Evolutionary conservation across 768 basidiomycete genomes (phyloP), one percentile per base, ranked within the genome.

Genomic region (Cystoderma amianthinum): DNA sequence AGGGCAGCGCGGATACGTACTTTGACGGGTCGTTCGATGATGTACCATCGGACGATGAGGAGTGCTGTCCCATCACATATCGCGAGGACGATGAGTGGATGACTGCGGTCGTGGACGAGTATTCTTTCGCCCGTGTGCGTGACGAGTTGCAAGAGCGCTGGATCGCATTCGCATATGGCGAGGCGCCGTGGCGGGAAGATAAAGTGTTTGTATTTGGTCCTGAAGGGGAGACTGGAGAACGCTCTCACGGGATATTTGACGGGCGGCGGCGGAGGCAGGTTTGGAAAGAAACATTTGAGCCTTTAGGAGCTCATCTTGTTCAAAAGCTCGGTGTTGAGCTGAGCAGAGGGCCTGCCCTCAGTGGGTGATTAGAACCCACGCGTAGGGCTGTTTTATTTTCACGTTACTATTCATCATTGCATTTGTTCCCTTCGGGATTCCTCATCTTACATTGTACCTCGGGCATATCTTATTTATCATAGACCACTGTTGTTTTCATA

Each of bases 121-220:
- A 73, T 67, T 65, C 77, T 24, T 89, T 85, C 45, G 56, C 60
- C 13, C 74, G 80, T 32, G 80, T 89, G 37, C 72, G 83, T 13
- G 78, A 86, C 44, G 67, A 79, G 28, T 74, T 89, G 38, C 85
- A 88, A 56, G 72, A 77, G 47, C 70, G 75, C 32, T 89, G 86
- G 86, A 72, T 88, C 17, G 55, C 78, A 16, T 89, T 89, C 42
- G 84, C 85, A 4, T 58, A 85, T 55, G 85, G 83, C 4, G 78
- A 83, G 55, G 72, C 65, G 3, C 85, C 85, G 5, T 89, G 86
- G 85, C 63, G 62, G 43, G 74, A 72, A 44, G 74, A 78, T 44
- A 82, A 76, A 59, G 73, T 85, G 36, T 87, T 73, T 56, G 84
- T 89, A 15, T 86, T 89, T 48, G 86, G 86, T 3, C 86, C 86